Conservation (phyloP, 2,329 filamentous ascomycete genomes). For the Hypoxylon sp. region DNA sequence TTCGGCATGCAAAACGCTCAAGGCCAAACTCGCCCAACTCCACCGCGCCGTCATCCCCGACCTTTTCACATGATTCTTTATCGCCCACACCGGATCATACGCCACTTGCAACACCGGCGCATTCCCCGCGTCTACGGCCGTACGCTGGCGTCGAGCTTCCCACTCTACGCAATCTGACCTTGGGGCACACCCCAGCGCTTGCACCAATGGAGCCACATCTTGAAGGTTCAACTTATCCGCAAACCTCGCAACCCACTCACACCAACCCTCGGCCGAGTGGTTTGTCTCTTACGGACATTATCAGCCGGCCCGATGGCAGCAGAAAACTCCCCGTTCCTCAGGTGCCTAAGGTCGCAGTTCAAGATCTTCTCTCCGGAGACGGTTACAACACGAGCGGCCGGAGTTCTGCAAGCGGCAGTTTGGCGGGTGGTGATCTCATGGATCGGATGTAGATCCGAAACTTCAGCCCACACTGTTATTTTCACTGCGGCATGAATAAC, state of each 20-base stretch:
- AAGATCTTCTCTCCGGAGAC: slow-evolving; percentile 78
- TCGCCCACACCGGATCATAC: slow-evolving; percentile 98
- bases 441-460: slow-evolving; percentile 61
- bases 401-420: slow-evolving; percentile 81
- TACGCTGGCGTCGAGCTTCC: slow-evolving; percentile 85
- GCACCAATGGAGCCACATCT: slow-evolving; percentile 70
- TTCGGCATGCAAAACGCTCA: slow-evolving; percentile 86
- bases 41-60: slow-evolving; percentile 94
- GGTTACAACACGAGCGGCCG: slow-evolving; percentile 79
- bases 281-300: slow-evolving; percentile 90
- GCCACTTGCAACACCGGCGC: slow-evolving; percentile 95
- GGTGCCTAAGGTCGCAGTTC: slow-evolving; percentile 88
- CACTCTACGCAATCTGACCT: slow-evolving; percentile 76
- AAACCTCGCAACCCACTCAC: slow-evolving; percentile 66
- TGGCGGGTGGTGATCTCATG: slow-evolving; percentile 78
- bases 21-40: slow-evolving; percentile 94
- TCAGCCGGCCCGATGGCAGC: slow-evolving; percentile 86
- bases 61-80: slow-evolving; percentile 94
- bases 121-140: slow-evolving; percentile 90
- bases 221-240: slow-evolving; percentile 58
- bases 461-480: slow-evolving; percentile 20
- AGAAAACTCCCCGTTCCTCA: slow-evolving; percentile 92
- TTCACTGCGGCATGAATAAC: slow-evolving; percentile 50
- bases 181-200: slow-evolving; percentile 68
- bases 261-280: slow-evolving; percentile 70